phyloP scores from a whole-genome alignment of 148 eudicot genomes.

The Camellia granthamiana region DNA sequence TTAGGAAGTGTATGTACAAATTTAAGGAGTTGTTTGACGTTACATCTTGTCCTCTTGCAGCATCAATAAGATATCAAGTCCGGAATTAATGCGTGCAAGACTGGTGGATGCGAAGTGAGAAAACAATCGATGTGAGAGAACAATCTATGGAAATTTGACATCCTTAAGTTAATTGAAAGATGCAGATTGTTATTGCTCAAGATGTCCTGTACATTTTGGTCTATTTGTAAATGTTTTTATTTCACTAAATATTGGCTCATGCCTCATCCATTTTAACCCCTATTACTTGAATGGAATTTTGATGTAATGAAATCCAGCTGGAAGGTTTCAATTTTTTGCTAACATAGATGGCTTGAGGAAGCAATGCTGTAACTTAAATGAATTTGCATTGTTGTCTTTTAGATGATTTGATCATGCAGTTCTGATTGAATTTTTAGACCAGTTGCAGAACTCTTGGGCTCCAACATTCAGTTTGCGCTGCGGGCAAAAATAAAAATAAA shows the following conservation, averaged over 20 bases:
- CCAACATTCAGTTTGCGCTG: too few relatives aligned
- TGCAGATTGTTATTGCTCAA: not conserved
- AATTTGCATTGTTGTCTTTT: too few relatives aligned
- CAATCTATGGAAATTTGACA: not conserved
- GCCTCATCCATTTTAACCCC: not conserved
- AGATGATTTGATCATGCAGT: too few relatives aligned
- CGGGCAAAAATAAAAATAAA: too few relatives aligned
- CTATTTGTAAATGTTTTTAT: conserved; percentile 7
- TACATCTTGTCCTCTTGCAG: conserved; percentile 40
- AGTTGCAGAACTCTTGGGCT: too few relatives aligned
- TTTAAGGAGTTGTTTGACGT: not conserved
- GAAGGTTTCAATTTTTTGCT: not conserved
- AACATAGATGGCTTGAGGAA: not conserved
- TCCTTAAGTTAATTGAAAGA: not conserved
- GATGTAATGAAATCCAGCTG: not conserved
- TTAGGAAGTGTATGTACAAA: not conserved
- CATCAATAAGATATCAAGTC: conserved; percentile 48
- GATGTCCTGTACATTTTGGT: not conserved
- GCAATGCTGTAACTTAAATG: too few relatives aligned
- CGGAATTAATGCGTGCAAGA: conserved; percentile 56
- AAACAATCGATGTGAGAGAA: not conserved
- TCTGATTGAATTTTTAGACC: too few relatives aligned
- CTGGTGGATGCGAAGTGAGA: conserved; percentile 52
- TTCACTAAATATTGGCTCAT: not conserved
- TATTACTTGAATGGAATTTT: not conserved